phyloP scores from a whole-genome alignment of 352 stramenopile species.

The Phytophthora sp. region DNA sequence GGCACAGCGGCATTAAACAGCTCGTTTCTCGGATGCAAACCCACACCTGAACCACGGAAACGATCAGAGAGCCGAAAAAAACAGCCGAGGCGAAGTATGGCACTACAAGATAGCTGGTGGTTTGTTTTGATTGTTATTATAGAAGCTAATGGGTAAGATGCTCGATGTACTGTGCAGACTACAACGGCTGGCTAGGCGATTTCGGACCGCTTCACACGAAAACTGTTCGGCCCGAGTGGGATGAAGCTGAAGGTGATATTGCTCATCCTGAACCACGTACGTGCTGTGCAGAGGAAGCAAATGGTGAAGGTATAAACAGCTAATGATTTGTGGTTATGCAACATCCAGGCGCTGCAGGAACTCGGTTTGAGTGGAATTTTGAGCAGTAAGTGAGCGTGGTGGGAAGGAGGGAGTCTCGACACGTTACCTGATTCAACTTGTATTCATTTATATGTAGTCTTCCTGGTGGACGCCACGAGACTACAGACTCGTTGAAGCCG shows the following conservation, averaged over 20 bases:
- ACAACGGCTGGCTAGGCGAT: conserved; percentile 79
- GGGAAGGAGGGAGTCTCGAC: not conserved
- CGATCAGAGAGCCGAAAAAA: conserved; percentile 20
- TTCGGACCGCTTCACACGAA: conserved; percentile 78
- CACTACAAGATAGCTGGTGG: not conserved
- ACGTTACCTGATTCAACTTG: not conserved
- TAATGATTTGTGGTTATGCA: not conserved
- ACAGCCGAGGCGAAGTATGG: conserved; percentile 35
- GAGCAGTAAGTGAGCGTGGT: conserved; percentile 45
- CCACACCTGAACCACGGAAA: conserved; percentile 17
- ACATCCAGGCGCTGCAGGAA: conserved; percentile 17
- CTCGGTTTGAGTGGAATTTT: conserved; percentile 71
- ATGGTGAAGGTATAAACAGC: not conserved
- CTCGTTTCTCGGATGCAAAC: conserved; percentile 60
- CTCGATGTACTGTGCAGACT: conserved; percentile 40
- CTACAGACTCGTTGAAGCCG: not conserved
- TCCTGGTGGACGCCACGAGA: conserved; percentile 18
- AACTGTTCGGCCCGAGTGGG: conserved; percentile 63
- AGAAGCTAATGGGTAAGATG: conserved; percentile 1
- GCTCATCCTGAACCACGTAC: conserved; percentile 31
- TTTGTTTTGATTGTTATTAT: too few relatives aligned
- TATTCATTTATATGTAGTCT: conserved; percentile 31
- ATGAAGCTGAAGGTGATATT: conserved; percentile 34
- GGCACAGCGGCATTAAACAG: conserved; percentile 48
- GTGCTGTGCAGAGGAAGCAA: not conserved